phyloP scores from a whole-genome alignment of 352 stramenopile species.

The Nothophytophthora sp. region DNA sequence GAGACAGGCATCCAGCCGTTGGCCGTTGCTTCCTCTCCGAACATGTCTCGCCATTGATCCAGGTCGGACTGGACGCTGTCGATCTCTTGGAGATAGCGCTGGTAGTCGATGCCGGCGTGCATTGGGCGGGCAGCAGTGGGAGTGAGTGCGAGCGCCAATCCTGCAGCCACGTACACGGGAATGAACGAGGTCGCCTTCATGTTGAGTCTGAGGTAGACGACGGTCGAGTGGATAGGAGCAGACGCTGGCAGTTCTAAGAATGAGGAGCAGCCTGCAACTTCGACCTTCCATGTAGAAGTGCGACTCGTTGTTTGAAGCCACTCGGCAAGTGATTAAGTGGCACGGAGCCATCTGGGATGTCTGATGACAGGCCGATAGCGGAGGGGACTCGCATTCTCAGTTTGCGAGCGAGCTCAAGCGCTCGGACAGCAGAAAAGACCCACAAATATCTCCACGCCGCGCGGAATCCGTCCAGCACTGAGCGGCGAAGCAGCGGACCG shows the following conservation, averaged over 20 bases:
- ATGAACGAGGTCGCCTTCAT: constrained; percentile 18
- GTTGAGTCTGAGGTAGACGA: constrained; percentile 2
- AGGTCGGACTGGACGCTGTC: constrained; percentile 15
- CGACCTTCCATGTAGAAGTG: no score
- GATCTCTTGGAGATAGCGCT: constrained; percentile 35
- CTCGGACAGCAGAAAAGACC: no score
- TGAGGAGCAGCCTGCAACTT: constrained; percentile 15
- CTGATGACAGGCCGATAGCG: no score
- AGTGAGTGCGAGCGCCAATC: constrained; percentile 10
- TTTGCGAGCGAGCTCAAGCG: no score
- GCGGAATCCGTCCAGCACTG: no score
- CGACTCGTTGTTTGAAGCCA: no score
- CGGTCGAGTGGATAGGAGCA: no score
- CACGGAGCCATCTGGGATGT: no score
- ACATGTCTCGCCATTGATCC: constrained; percentile 20
- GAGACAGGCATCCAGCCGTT: constrained; percentile 29
- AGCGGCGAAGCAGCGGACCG: no score
- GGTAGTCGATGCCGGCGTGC: constrained; percentile 37
- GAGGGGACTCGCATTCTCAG: no score
- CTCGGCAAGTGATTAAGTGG: no score
- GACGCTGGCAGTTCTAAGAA: constrained; percentile 23
- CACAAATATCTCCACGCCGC: no score
- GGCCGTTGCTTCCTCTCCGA: constrained; percentile 4
- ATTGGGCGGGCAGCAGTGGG: constrained; percentile 14
- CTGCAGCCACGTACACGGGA: constrained; percentile 7